Evolutionary conservation across 805 yeast genomes (phyloP), one percentile per base, ranked within the genome.

Genomic region (Kockiozyma suomiensis): DNA sequence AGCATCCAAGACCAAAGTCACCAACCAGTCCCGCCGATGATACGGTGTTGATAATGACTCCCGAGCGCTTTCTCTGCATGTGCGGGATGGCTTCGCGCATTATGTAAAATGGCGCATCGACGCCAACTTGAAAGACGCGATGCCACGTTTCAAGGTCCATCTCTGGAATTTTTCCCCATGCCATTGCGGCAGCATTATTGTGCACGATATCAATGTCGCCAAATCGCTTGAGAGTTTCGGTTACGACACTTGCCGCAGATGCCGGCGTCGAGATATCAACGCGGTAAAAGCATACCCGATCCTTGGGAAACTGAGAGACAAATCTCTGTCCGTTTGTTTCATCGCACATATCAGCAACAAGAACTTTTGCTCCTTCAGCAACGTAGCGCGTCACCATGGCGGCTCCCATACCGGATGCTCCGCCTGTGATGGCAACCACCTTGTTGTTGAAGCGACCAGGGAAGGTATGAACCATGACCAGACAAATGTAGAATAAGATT

Each of bases 361-460:
- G 17, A 13, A 38, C 41, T 15, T 38, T 38, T 6, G 46, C 46
- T 6, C 46, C 26, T 42, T 42, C 46, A 7, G 25, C 46, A n/a
- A n/a, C n/a, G 46, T 21, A 42, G 28, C 26, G 46, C 46, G 17
- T 42, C 46, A 19, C 15, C 28, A 23, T 42, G 4, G 50, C 21
- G 4, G 41, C 40, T 10, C 56, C 56, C 33, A 52, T 32, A 1
- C 56, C 56, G 2, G 42, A 23, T 3, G 55, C 55, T 8, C 48
- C 47, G 30, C 55, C 55, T 15, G 55, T 51, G 26, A 51, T 40
- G n/a, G 26, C 19, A 12, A 26, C 40, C 6, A 41, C 40, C 48
- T 51, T 51, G 35, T 43, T 48, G 21, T 8, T 51, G 26, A 35
- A 38, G 5, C 17, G 41, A 80, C 79, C 61, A 7, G 17, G 50